Evolutionary conservation across 306 rosid genomes (phyloP), one percentile per base, ranked within the genome.

Genomic region (Castanospermum australe): DNA sequence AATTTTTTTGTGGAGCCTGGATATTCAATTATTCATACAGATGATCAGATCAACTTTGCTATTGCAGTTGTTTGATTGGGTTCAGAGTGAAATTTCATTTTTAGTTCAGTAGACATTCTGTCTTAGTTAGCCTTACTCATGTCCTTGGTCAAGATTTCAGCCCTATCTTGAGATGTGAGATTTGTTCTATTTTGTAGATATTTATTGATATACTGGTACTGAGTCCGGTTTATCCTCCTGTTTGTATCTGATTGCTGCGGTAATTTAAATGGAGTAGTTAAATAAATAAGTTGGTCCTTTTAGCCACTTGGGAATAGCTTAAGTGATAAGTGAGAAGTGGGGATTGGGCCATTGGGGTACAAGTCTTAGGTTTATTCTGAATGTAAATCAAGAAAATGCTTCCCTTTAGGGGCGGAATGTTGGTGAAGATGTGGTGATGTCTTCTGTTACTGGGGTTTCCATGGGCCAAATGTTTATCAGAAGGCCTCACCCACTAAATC

Each of bases 401-500:
- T 18, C 67, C 54, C 2, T 10, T 9, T 12, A 48, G 8, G 59
- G 30, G 57, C 8, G 18, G 45, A 33, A 51, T 47, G 77, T 36
- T 67, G 25, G 33, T 11, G 25, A 52, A 24, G 36, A 24, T 68
- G 38, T 54, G 60, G 21, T 15, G 50, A 25, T 61, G 39, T 21
- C 60, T 55, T 67, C 24, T 54, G 45, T 64, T 64, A 17, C 12
- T 30, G 12, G 7, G 42, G n/a, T 21, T 38, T 73, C 20, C 28
- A 63, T 51, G 69, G 81, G 76, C 84, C 82, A 33, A 41, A 75
- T 75, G 18, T 41, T 13, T 48, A 65, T 64, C 42, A 48, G 55
- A 41, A n/a, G 50, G 66, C 51, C 35, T 50, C 30, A 32, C 35
- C 48, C 66, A 52, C 51, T 61, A 67, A 14, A 14, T 55, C 39